These are phyloP conservation scores for Mariannaea sp. DNA, from an alignment of 2,329 filamentous ascomycete species.

Conservation along the genomic window DNA sequence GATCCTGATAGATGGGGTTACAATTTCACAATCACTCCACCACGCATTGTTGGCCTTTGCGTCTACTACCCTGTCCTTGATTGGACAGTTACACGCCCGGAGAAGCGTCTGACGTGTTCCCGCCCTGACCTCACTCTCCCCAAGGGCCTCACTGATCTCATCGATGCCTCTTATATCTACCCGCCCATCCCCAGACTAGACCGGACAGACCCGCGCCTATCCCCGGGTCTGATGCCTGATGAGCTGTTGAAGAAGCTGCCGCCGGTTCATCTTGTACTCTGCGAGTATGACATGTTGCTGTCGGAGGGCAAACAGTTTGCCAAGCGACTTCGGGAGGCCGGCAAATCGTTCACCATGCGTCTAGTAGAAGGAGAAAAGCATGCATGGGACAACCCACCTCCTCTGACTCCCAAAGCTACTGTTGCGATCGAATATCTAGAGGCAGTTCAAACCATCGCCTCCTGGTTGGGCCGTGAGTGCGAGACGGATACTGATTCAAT, in stretches of 20 bases:
- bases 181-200: constrained; percentile 52
- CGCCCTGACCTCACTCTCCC: constrained; percentile 64
- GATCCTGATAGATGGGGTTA: constrained; percentile 49
- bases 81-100: constrained; percentile 60
- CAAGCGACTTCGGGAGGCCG: constrained; percentile 53
- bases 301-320: constrained; percentile 65
- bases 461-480: constrained; percentile 47
- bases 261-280: constrained; percentile 62
- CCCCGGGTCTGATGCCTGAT: constrained; percentile 61
- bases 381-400: constrained; percentile 55
- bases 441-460: constrained; percentile 47
- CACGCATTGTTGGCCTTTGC: constrained; percentile 56
- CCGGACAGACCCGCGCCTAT: constrained; percentile 59
- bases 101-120: constrained; percentile 58
- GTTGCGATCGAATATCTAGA: constrained; percentile 53
- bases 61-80: constrained; percentile 68
- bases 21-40: constrained; percentile 45
- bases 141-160: constrained; percentile 62
- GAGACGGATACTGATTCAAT: constrained; percentile 46
- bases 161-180: constrained; percentile 66
- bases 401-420: constrained; percentile 50
- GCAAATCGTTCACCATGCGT: constrained; percentile 46
- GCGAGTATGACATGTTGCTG: constrained; percentile 69
- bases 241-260: constrained; percentile 57
- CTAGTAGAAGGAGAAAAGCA: constrained; percentile 53